Percentiles rank a stretch among this genome's conserved stretches.
These are phyloP conservation scores for Neurospora cerealis DNA, from an alignment of 495 filamentous ascomycete species.

Conservation along the genomic window DNA sequence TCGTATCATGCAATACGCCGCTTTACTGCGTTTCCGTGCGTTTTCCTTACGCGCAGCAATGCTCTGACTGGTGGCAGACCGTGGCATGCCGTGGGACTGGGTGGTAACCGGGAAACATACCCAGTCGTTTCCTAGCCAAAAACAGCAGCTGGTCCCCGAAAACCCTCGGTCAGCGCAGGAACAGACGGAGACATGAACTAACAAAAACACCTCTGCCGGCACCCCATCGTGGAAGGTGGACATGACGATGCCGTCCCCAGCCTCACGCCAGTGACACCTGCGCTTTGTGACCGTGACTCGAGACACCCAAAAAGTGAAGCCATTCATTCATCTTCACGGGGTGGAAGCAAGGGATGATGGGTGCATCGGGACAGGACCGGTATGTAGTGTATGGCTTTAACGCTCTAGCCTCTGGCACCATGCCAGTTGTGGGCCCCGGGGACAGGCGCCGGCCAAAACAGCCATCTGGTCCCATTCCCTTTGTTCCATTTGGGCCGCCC, in stretches of 20 bases:
- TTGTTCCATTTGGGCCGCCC: slow-evolving; percentile 3
- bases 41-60: background rate
- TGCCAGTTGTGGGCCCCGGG: slow-evolving; percentile 18
- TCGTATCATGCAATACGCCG: background rate
- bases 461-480: background rate
- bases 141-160: background rate
- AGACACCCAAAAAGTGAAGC: background rate
- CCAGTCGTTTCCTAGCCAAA: background rate
- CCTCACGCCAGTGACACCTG: background rate
- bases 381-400: slow-evolving; percentile 3
- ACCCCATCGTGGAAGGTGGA: background rate
- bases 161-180: background rate
- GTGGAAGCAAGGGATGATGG: slow-evolving; percentile 22
- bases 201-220: background rate
- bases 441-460: slow-evolving; percentile 1
- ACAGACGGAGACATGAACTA: background rate
- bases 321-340: slow-evolving; percentile 1
- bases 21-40: background rate
- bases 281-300: background rate
- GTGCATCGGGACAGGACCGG: slow-evolving; percentile 24
- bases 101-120: background rate
- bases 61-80: background rate
- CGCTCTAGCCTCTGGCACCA: background rate
- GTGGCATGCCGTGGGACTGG: background rate
- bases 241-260: background rate